Evolutionary conservation across 805 yeast genomes (phyloP), one percentile per base, ranked within the genome.

Genomic region (Pichia deserticola): DNA sequence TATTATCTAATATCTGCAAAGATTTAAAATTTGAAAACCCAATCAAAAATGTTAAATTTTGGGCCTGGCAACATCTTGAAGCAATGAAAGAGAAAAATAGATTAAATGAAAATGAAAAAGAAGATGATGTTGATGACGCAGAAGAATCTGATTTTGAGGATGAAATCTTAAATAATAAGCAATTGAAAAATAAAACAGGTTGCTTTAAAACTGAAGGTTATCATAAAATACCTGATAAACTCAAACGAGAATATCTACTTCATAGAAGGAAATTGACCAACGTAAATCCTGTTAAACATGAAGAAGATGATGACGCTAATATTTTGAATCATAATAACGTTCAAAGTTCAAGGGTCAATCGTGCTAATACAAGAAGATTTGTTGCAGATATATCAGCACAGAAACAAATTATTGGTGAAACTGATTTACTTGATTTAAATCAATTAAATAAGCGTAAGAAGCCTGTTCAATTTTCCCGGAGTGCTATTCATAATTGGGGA

Each of bases 401-500:
- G 56, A 80, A 79, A 57, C 86, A 82, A 55, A 78, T 81, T 58
- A 75, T 87, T 57, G 93, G 93, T 40, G 95, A 87, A 58, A 82
- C 86, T 1, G 97, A 89, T 59, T 76, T 87, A 6, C 70, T 90
- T 57, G 84, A 87, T 41, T 76, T 89, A 68, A 92, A 90, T 63
- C 95, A 92, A 54, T 76, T 92, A 58, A 86, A 88, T 56, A 89
- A 88, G 62, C 77, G 97, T 54, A 87, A 85, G 65, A 92, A 92
- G 61, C 96, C 96, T 0, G 97, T 92, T 8, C 84, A 93, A n/a
- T 90, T 90, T 73, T 97, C 97, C 0, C 75, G 98, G 48, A 89
- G 97, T 3, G 95, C 97, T 0, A 93, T 93, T 60, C 99, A 93
- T 65, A 89, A 92, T 61, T 93, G 99, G 99, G 99, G 99, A 0